Evolutionary conservation across 345 rosid genomes (phyloP).

Genomic region (Citrus hindsii): DNA sequence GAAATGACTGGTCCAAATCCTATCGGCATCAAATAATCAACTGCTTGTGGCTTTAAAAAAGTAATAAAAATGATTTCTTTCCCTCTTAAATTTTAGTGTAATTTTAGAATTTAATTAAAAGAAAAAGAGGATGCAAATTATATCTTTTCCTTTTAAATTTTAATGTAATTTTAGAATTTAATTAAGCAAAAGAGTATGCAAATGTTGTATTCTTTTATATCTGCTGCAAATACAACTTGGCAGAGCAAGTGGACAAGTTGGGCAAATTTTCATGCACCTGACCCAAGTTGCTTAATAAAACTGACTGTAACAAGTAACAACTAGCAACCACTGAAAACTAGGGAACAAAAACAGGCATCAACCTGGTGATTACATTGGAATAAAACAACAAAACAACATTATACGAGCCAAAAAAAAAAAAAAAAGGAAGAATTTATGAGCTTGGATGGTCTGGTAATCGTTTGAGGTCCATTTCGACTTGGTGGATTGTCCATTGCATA

Average conservation of each 20-base stretch:
- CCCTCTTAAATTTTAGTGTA: no score
- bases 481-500: conserved; percentile 95
- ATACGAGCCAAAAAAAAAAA: background rate
- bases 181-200: no score
- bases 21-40: background rate
- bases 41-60: background rate
- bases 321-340: background rate
- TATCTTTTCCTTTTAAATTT: no score
- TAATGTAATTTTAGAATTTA: no score
- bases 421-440: conserved; percentile 17
- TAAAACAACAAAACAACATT: background rate
- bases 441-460: conserved; percentile 53
- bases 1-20: background rate
- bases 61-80: no score
- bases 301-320: background rate
- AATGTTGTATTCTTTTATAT: no score
- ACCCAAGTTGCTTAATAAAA: background rate
- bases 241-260: background rate
- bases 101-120: no score
- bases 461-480: conserved; percentile 91
- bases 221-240: background rate
- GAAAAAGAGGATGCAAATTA: no score
- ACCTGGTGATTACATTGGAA: background rate
- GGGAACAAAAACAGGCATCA: background rate
- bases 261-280: background rate